Base-by-base conservation (phyloP, 73 alveolate genomes). In the Blepharisma japonicum region DNA sequence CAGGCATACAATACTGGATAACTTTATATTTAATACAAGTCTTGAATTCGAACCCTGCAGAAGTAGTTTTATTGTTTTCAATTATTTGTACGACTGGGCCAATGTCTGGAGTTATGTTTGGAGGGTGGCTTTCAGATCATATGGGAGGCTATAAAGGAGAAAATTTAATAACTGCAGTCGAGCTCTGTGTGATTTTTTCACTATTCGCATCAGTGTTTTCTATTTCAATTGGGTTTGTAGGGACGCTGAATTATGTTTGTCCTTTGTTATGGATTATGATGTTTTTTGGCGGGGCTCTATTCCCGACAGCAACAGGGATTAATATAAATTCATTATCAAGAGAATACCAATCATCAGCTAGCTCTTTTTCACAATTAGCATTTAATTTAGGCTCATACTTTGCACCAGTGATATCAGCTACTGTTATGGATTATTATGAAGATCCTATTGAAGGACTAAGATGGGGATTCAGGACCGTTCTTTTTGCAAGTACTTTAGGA, bases 1-100 rank as follows among this genome's bases (percentile, higher is more conserved):
- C 98, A 23, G 99, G 99, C 25, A 89, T 95, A 21, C 93, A 95
- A 82, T 95, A 92, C 83, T 95, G 99, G 98, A 89, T 90, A 71
- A 92, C 99, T 23, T 80, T 78, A 71, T 90, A 87, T 81, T 56
- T 90, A 70, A 68, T 87, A 55, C 88, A 81, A 79, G 93, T 92
- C 71, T 79, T 93, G 7, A 77, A 87, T 48, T 71, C 82, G 0
- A 86, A 92, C 56, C 96, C 96, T 6, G 50, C 77, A 25, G 45
- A 83, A 27, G 99, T 87, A 23, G 81, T 89, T 80, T 70, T 89
- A 18, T 56, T 81, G 3, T 94, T 90, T 85, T 78, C 95, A 47
- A 8, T 90, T 45, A 67, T 82, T 23, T 81, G 95, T 72, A 86
- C 91, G 20, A 90, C 98, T 6, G 97, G 95, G 7, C 99, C 99